Conservation (phyloP, 148 eudicot genomes). For the Oxyria digyna region DNA sequence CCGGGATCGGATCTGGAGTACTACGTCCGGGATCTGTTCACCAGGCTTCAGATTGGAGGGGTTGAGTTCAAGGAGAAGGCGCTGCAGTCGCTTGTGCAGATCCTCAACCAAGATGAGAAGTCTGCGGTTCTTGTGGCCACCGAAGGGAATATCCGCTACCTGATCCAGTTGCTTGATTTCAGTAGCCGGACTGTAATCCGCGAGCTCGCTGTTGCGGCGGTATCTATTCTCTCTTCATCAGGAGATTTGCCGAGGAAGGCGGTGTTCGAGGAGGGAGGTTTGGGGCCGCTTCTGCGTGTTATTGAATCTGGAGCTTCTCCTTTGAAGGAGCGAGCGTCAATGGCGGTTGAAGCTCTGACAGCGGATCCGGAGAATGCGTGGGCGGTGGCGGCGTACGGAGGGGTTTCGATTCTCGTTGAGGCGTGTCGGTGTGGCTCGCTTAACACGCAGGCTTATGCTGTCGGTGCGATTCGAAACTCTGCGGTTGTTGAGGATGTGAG, state of each 20-base stretch:
- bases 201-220: slow-evolving; percentile 30
- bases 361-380: slow-evolving; percentile 48
- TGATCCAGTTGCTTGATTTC: slow-evolving; percentile 33
- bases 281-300: slow-evolving; percentile 41
- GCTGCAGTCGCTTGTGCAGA: slow-evolving; percentile 30
- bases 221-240: slow-evolving; percentile 27
- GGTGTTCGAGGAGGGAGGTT: slow-evolving; percentile 52
- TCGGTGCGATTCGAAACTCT: slow-evolving; percentile 37
- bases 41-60: slow-evolving; percentile 53
- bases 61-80: slow-evolving; percentile 44
- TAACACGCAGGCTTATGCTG: slow-evolving; percentile 22
- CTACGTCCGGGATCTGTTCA: slow-evolving; percentile 43
- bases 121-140: slow-evolving; percentile 22
- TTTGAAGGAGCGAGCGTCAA: slow-evolving; percentile 38
- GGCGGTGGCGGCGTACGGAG: slow-evolving; percentile 57
- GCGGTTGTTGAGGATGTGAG: slow-evolving; percentile 36
- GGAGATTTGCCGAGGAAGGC: slow-evolving; percentile 32
- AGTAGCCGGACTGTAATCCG: slow-evolving; percentile 15
- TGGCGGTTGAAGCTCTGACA: slow-evolving; percentile 45
- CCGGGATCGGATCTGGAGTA: slow-evolving; percentile 29
- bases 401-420: slow-evolving; percentile 32
- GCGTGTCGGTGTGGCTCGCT: slow-evolving; percentile 40
- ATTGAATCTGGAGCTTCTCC: slow-evolving; percentile 29
- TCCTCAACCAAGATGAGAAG: slow-evolving; percentile 29
- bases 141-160: slow-evolving; percentile 31